Evolutionary conservation across 164 flowering plant genomes (phyloP), one percentile per base, ranked within the genome.

Genomic region (Stephania yunnanensis): DNA sequence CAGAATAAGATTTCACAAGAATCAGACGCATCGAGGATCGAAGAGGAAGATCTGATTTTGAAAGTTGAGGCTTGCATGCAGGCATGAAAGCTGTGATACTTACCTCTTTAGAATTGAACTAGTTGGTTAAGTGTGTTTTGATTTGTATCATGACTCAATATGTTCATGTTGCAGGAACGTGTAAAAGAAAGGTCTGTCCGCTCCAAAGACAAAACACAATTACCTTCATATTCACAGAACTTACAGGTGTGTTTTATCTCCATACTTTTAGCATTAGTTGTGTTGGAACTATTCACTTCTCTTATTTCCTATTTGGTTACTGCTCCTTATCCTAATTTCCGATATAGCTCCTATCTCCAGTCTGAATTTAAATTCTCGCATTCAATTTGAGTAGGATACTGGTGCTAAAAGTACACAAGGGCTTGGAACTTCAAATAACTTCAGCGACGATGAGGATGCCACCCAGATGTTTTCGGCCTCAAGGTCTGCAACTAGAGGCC

Each of bases 61-160:
- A 93, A 91, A 93, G 98, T 91, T 81, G 99, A 90, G 79, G 90
- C 90, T 75, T 86, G 88, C 86, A 84, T 95, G 83, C 90, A 95
- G 95, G 98, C 82, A 89, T 89, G 87, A 65, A 71, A 64, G 69
- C 77, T 80, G 66, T 22, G 66, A 42, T 72, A 13, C 25, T 67
- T 7, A 42, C 11, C 69, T 71, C 71, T 3, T 58, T 72, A 61
- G 19, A 71, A 65, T 74, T 74, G 45, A 71, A 46, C 31, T 66
- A 4, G 42, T 45, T 48, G 15, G 30, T 46, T 67, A 19, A 17
- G 11, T 17, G 12, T 13, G 7, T 10, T 44, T 30, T 70, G 46
- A 55, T 63, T 17, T 29, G 6, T 46, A 13, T 42, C 19, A 55
- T 25, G 10, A 66, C 2, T 36, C 10, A 53, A 22, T 52, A n/a